Evolutionary conservation across 1,139 yeast species (phyloP), one percentile per base, ranked within the genome.

Genomic region (Eremothecium gossypii): DNA sequence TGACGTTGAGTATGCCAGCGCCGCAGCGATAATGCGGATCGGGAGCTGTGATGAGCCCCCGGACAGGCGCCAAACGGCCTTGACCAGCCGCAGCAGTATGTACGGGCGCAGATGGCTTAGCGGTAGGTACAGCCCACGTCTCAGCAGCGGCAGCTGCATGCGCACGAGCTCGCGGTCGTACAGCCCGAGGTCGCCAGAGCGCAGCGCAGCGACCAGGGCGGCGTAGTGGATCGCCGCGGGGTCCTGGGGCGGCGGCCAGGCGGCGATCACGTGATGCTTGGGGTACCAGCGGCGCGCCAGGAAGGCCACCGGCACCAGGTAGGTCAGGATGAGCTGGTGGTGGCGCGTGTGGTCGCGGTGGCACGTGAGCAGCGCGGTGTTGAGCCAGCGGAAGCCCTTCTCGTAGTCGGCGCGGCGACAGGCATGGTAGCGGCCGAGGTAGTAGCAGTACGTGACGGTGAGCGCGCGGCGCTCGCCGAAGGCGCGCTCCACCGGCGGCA

Each of bases 111-210:
- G 61, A 39, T 69, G 65, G 47, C 78, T 77, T 46, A 82, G 66
- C 8, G 82, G 69, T 14, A 86, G 65, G 61, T 79, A 85, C 28
- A 86, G 65, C 47, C 80, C 79, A 44, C 74, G 74, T 41, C 69
- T 68, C 33, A 87, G 67, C 43, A 85, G 69, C 8, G 79, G 53
- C 7, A 60, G 49, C 53, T 79, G 78, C 48, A 74, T 68, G 28
- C 52, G 58, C 8, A 58, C 55, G 28, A 85, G 52, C 33, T 67
- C 66, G 1, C 49, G 38, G 42, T 79, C 77, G 58, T 71, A 85
- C 8, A 51, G 51, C 9, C 56, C 48, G 33, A 83, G 49, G 57
- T 85, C 70, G 0, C 96, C 96, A 3, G 54, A 49, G 10, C 58
- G 58, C 7, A 83, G 57, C 9, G 81, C 73, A 7, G 55, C 48